Evolutionary conservation across 1,284 basidiomycete species (phyloP).

Genomic region (Meira miltonrushii): DNA sequence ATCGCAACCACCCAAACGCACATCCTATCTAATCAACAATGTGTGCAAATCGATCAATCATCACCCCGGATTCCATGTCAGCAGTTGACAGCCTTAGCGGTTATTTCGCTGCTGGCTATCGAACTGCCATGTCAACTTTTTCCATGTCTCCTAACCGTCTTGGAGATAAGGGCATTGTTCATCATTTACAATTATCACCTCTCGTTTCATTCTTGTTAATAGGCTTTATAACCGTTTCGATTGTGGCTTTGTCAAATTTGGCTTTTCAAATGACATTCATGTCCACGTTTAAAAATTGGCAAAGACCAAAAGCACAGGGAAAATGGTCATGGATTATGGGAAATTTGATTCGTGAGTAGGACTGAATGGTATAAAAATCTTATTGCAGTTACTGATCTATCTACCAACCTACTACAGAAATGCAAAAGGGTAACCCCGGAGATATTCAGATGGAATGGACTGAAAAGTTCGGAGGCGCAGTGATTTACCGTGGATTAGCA

Average conservation of each 20-base stretch:
- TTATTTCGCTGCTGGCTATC: not conserved
- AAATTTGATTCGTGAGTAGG: not conserved
- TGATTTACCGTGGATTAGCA: not conserved
- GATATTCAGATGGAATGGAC: not conserved
- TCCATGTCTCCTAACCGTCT: not conserved
- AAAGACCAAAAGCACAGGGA: not conserved
- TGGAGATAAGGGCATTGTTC: not conserved
- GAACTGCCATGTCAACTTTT: not conserved
- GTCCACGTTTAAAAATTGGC: not conserved
- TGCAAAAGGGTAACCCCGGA: not conserved
- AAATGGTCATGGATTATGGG: not conserved
- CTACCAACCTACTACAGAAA: not conserved
- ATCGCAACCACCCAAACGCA: too few relatives aligned
- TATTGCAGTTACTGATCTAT: too few relatives aligned
- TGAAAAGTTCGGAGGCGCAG: not conserved
- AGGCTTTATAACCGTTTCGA: not conserved
- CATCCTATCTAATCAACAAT: too few relatives aligned
- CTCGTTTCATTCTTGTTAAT: not conserved
- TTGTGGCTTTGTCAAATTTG: not conserved
- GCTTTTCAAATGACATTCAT: not conserved
- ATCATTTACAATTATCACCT: not conserved
- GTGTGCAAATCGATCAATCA: too few relatives aligned
- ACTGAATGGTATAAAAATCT: too few relatives aligned
- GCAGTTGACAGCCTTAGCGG: not conserved
- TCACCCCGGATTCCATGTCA: too few relatives aligned